Base-by-base conservation (phyloP, 352 stramenopile genomes). In the Phytophthora aleatoria region DNA sequence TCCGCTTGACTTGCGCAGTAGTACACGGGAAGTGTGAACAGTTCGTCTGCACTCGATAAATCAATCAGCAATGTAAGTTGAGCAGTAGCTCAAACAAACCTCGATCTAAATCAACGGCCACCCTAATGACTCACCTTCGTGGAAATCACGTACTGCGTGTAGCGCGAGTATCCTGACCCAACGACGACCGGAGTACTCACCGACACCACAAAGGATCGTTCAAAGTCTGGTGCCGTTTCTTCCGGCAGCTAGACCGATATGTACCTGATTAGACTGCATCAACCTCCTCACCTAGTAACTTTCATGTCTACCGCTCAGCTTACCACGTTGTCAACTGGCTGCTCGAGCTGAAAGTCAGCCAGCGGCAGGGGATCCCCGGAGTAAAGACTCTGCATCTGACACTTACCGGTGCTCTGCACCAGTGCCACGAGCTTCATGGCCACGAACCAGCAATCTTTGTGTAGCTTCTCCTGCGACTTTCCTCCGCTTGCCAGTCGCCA, bases 391-490 rank as follows among this genome's bases (percentile, higher is more conserved):
- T 95, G 83, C 81, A 92, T 90, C 62, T 93, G 83, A 45, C 85
- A 94, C 57, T 91, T 92, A 11, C 83, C 85, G 2, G 81, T 89
- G 67, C 69, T 90, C 57, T 97, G 90, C 33, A 94, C 89, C 12
- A 96, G 71, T 45, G 87, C 85, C 8, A 97, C 90, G 24, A 97
- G 80, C 57, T 96, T 96, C 85, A 94, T 95, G 9, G 90, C 89
- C 27, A 97, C 81, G 57, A 96, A 94, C 89, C 89, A 96, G 72
- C 81, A 91, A 65, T 96, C 87, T 48, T 94, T 94, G 61, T 91
- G 91, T 10, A 97, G 68, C 53, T 90, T 92, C 27, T 92, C 73
- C 47, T 95, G 84, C 10, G 88, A 96, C 52, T 90, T 92, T 63
- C 89, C 89, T n/a, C 89, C 89, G 62, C 89, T 96, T 12, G 89